phyloP scores from a whole-genome alignment of 139 green algal species.

The Edaphochlamys debaryana region DNA sequence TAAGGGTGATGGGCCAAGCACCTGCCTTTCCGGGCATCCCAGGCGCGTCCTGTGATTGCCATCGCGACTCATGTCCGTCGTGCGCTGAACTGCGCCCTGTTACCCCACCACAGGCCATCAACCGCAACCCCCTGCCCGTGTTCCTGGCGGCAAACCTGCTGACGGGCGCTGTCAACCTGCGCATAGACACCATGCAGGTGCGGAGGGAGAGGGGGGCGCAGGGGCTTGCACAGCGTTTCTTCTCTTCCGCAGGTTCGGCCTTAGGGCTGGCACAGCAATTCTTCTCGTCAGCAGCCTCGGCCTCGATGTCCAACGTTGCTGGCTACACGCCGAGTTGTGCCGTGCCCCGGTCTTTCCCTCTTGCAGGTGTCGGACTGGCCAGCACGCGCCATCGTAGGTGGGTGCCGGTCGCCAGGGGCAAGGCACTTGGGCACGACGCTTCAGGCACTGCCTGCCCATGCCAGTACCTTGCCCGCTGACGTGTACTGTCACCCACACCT shows the following conservation, averaged over 20 bases:
- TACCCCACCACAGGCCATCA: constrained; percentile 29
- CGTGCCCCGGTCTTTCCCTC: neutral
- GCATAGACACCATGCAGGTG: constrained; percentile 68
- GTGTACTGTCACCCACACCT: neutral
- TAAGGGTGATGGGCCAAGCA: too few relatives aligned
- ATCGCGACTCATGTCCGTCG: too few relatives aligned
- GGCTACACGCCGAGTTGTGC: neutral
- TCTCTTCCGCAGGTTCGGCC: neutral
- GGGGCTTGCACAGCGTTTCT: neutral
- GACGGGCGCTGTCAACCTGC: constrained; percentile 69
- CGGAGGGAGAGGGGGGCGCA: neutral
- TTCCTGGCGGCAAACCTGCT: constrained; percentile 88
- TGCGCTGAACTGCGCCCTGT: too few relatives aligned
- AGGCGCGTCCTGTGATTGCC: too few relatives aligned
- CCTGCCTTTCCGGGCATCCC: too few relatives aligned
- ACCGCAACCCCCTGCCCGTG: constrained; percentile 63
- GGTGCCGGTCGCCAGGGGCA: too few relatives aligned
- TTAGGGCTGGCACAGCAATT: neutral
- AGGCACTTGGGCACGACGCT: too few relatives aligned
- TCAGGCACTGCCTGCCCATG: neutral
- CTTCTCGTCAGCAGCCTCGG: neutral
- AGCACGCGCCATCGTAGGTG: neutral
- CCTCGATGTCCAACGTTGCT: neutral
- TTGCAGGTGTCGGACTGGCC: constrained; percentile 22
- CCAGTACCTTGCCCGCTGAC: neutral